phyloP scores from a whole-genome alignment of 1,284 basidiomycete genomes.

The Dichomitus squalens region DNA sequence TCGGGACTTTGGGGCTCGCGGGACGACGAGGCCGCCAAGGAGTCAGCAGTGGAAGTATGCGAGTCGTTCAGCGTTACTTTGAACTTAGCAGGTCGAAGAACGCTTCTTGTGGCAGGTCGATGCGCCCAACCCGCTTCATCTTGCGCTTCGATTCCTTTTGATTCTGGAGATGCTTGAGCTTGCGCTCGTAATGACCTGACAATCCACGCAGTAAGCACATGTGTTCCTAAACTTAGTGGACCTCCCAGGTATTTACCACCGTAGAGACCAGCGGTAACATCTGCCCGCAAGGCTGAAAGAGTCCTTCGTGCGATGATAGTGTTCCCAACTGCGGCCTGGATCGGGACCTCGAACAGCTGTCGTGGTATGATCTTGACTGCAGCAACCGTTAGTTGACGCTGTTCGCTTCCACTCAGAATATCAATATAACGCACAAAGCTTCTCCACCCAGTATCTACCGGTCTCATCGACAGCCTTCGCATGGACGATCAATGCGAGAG shows the following conservation, averaged over 20 bases:
- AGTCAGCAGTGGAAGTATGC: too few relatives aligned
- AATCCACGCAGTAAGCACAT: conserved; percentile 5
- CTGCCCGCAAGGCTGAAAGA: conserved; percentile 85
- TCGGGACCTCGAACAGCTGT: conserved; percentile 93
- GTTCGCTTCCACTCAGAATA: neutral
- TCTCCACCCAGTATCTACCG: conserved; percentile 84
- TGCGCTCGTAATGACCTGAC: conserved; percentile 86
- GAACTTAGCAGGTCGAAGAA: conserved; percentile 85
- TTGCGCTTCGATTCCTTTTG: conserved; percentile 90
- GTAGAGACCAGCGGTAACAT: conserved; percentile 94
- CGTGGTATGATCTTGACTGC: conserved; percentile 88
- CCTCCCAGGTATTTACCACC: conserved; percentile 57
- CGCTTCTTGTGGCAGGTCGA: conserved; percentile 89
- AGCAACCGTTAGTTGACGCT: neutral
- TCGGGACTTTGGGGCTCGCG: too few relatives aligned
- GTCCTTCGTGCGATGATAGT: conserved; percentile 91
- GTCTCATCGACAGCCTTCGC: conserved; percentile 69
- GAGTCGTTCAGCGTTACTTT: conserved; percentile 27
- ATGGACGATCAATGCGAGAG: conserved; percentile 90
- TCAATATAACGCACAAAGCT: conserved; percentile 61
- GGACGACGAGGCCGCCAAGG: too few relatives aligned
- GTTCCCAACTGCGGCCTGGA: conserved; percentile 85
- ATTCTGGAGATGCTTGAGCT: conserved; percentile 90
- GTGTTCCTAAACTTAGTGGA: neutral
- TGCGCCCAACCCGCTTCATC: conserved; percentile 85